These are phyloP conservation scores for Cantharellus anzutake DNA, from an alignment of 768 basidiomycete genomes.

Conservation along the genomic window DNA sequence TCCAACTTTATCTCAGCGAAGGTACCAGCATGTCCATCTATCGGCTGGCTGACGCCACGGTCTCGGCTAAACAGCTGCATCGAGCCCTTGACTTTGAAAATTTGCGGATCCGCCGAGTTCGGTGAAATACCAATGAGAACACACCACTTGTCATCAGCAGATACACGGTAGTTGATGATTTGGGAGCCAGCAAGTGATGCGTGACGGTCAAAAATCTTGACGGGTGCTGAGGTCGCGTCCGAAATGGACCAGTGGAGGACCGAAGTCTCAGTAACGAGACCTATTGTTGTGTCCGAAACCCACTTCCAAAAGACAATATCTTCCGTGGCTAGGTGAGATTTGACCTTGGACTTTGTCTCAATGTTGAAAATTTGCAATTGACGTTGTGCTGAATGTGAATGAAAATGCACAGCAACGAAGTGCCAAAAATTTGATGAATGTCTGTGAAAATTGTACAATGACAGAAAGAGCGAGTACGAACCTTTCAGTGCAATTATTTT, in stretches of 20 bases:
- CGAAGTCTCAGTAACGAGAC: conserved; percentile 84
- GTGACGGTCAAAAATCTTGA: conserved; percentile 94
- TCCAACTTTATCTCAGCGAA: conserved; percentile 88
- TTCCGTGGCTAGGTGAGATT: conserved; percentile 82
- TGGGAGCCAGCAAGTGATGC: conserved; percentile 84
- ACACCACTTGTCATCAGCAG: conserved; percentile 90
- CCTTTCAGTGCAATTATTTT: conserved; percentile 95
- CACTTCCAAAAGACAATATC: conserved; percentile 99
- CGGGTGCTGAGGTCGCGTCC: conserved; percentile 57
- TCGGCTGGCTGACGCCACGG: conserved; percentile 87
- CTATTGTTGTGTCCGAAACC: conserved; percentile 80
- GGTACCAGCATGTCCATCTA: conserved; percentile 94
- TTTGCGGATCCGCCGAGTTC: conserved; percentile 79
- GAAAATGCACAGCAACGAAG: neutral
- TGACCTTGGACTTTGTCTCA: conserved; percentile 93
- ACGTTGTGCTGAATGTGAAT: conserved; percentile 44
- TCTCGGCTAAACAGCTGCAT: conserved; percentile 96
- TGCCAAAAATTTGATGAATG: neutral
- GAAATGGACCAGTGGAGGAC: conserved; percentile 82
- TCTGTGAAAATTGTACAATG: neutral
- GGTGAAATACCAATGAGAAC: conserved; percentile 90
- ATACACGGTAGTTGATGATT: conserved; percentile 95
- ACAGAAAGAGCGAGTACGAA: conserved; percentile 15
- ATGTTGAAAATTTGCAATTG: conserved; percentile 98
- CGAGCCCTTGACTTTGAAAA: conserved; percentile 96